These are phyloP conservation scores for Debaryomyces prosopidis DNA, from an alignment of 805 yeast genomes.

Conservation along the genomic window DNA sequence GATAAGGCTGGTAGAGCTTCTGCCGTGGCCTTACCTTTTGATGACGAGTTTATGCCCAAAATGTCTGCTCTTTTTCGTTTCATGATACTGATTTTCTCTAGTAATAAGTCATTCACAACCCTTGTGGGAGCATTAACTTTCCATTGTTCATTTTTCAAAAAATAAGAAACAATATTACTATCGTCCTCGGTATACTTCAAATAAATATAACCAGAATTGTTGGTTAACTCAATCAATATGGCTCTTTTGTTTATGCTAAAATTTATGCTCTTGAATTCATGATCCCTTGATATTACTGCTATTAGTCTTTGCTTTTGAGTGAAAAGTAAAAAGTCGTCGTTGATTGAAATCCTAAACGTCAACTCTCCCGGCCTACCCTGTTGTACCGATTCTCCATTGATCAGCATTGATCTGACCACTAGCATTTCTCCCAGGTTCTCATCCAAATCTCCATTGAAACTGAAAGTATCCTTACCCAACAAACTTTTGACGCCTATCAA, in stretches of 20 bases:
- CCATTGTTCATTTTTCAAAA: conserved; percentile 8
- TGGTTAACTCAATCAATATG: conserved; percentile 9
- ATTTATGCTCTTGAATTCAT: conserved; percentile 3
- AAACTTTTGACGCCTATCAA: too few species aligned
- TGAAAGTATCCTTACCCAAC: too few species aligned
- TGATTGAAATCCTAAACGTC: conserved; percentile 1
- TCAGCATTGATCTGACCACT: background rate
- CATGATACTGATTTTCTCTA: background rate
- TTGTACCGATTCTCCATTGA: conserved; percentile 1
- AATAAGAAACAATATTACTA: conserved; percentile 6
- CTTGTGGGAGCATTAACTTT: conserved; percentile 1
- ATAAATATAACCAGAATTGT: conserved; percentile 10
- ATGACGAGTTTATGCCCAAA: background rate
- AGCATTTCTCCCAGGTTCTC: background rate
- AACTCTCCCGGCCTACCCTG: conserved; percentile 3
- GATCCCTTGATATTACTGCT: conserved; percentile 4
- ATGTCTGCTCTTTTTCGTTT: background rate
- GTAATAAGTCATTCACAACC: background rate
- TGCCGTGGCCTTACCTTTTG: background rate
- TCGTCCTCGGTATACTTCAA: conserved; percentile 9
- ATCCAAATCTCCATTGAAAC: background rate
- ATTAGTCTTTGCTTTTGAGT: conserved; percentile 3
- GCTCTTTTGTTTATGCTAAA: conserved; percentile 7
- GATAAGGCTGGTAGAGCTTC: background rate
- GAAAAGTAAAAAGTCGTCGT: conserved; percentile 7